Evolutionary conservation across 805 yeast species (phyloP), one percentile per base, ranked within the genome.

Genomic region (Hanseniaspora taiwanica): DNA sequence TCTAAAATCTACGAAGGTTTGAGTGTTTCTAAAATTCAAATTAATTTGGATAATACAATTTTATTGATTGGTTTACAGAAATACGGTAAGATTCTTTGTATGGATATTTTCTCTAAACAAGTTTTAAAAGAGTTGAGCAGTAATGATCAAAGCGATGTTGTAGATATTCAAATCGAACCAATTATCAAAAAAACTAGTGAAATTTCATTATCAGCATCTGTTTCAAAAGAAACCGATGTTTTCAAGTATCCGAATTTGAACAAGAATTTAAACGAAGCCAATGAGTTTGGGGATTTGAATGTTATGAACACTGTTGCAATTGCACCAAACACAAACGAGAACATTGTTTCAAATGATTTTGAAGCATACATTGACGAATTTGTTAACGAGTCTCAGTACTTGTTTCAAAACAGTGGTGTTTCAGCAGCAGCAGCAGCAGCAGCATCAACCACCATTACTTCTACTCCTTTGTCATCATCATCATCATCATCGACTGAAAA

Each of bases 1-100:
- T 47, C 47, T 1, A 53, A 46, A 35, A 16, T 58, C 2, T 27
- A 44, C 7, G 52, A 55, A 1, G 55, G 56, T 5, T 18, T 33
- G 6, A 44, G 52, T 2, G 72, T 81, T 2, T 72, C 83, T 0
- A 61, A 72, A 31, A 47, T 86, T 39, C 65, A 63, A 2, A 58
- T 82, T 2, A 75, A 86, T 5, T 62, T 81, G 52, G 96, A 87
- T 54, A 94, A 89, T 4, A 74, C 87, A 14, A 56, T 64, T 27
- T 51, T 87, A 5, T 62, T 81, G 2, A 72, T 85, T 5, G 96
- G 96, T 27, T 93, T 83, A 53, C 56, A 68, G 0, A 52, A 49
- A n/a, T 27, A 38, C n/a, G 96, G 96, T 1, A 66, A 71, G 21
- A 73, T 83, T 2, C 70, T 71, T 32, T 66, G 78, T 1, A 70